Percentiles rank a stretch among this genome's conserved stretches.
These are phyloP conservation scores for Aphanomyces cochlioides DNA, from an alignment of 352 stramenopile genomes.

Conservation along the genomic window DNA sequence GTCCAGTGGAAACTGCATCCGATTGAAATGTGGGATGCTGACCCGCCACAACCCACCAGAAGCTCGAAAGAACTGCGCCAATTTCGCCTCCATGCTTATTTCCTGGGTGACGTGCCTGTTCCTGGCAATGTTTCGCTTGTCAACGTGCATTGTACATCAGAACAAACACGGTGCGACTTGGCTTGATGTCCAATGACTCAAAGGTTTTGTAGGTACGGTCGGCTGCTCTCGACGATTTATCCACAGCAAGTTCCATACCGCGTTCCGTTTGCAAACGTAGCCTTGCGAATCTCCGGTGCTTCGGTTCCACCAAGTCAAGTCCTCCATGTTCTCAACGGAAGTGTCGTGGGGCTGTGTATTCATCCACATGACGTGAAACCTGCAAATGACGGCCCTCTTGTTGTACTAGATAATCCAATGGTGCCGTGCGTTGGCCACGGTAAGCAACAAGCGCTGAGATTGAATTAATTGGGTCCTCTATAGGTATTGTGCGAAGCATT, in stretches of 20 bases:
- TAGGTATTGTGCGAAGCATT: slow-evolving; percentile 64
- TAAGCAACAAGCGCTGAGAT: neutral
- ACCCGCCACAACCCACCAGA: slow-evolving; percentile 52
- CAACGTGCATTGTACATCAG: slow-evolving; percentile 36
- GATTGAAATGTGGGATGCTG: slow-evolving; percentile 35
- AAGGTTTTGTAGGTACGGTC: neutral
- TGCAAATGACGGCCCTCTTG: neutral
- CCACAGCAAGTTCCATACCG: slow-evolving; percentile 24
- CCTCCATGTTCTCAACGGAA: slow-evolving; percentile 66
- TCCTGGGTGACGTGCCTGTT: slow-evolving; percentile 63
- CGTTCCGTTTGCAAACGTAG: slow-evolving; percentile 17
- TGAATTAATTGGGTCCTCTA: slow-evolving; percentile 31
- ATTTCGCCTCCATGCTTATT: slow-evolving; percentile 80
- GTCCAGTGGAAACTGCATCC: slow-evolving; percentile 29
- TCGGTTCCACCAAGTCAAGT: slow-evolving; percentile 62
- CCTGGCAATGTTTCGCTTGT: neutral
- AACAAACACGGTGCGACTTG: slow-evolving; percentile 21
- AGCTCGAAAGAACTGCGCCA: slow-evolving; percentile 80
- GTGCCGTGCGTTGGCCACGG: slow-evolving; percentile 26
- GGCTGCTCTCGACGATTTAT: slow-evolving; percentile 25
- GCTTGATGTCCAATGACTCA: neutral
- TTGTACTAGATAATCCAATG: slow-evolving; percentile 16
- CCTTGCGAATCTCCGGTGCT: slow-evolving; percentile 8
- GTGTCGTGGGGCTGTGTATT: slow-evolving; percentile 69
- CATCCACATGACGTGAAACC: slow-evolving; percentile 32